Evolutionary conservation across 768 basidiomycete genomes (phyloP).

Genomic region (Kwoniella mangroviensis): DNA sequence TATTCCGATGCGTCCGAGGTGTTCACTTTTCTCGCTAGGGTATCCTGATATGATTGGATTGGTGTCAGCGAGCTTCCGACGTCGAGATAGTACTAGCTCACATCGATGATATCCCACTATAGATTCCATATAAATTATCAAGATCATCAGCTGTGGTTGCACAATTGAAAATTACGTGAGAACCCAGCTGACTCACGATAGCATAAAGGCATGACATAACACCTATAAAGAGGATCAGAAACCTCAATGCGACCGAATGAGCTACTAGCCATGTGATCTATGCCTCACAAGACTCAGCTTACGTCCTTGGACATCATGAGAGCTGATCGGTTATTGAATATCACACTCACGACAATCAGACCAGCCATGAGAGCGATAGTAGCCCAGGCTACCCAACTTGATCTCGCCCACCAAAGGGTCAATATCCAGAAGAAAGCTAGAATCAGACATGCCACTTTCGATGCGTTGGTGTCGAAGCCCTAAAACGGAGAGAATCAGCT

Average conservation of each 20-base stretch:
- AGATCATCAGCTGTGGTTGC: background rate
- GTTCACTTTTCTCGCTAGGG: slow-evolving; percentile 57
- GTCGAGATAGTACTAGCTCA: slow-evolving; percentile 18
- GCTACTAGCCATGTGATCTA: slow-evolving; percentile 51
- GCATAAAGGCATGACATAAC: slow-evolving; percentile 58
- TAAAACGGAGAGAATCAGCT: background rate
- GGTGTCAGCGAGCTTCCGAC: too few relatives aligned
- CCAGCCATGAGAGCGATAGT: slow-evolving; percentile 51
- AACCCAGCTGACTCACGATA: slow-evolving; percentile 36
- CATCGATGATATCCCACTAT: slow-evolving; percentile 58
- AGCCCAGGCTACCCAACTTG: slow-evolving; percentile 52
- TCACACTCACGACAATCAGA: slow-evolving; percentile 46
- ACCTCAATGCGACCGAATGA: slow-evolving; percentile 53
- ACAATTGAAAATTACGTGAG: background rate
- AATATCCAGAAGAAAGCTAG: slow-evolving; percentile 53
- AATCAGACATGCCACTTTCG: slow-evolving; percentile 54
- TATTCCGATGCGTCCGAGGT: slow-evolving; percentile 57
- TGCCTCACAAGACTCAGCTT: background rate
- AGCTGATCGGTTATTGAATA: background rate
- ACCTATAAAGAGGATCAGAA: slow-evolving; percentile 57
- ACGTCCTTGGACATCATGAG: background rate
- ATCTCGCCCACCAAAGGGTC: slow-evolving; percentile 57
- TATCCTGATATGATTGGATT: slow-evolving; percentile 36
- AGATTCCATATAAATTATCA: too few relatives aligned
- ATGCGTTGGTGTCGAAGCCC: slow-evolving; percentile 58